These are phyloP conservation scores for Calonectria multiphialidica DNA, from an alignment of 2,329 filamentous ascomycete species.

Conservation along the genomic window DNA sequence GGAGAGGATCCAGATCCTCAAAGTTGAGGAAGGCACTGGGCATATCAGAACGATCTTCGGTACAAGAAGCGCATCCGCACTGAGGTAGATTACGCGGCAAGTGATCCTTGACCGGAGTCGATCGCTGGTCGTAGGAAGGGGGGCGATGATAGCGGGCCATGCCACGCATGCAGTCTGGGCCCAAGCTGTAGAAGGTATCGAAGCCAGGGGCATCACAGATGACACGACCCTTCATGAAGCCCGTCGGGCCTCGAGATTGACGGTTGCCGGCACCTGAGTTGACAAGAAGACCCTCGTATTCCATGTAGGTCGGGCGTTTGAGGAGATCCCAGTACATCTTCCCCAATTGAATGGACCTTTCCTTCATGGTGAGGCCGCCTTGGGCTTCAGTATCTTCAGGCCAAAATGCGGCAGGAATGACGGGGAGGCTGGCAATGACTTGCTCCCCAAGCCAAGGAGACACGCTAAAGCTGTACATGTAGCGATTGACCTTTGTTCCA, in stretches of 20 bases:
- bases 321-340: conserved; percentile 61
- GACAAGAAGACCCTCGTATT: conserved; percentile 58
- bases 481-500: conserved; percentile 50
- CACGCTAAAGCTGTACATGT: conserved; percentile 52
- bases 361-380: conserved; percentile 47
- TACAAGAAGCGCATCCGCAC: conserved; percentile 57
- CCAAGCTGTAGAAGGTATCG: conserved; percentile 47
- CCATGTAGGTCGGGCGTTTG: conserved; percentile 59
- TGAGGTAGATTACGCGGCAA: conserved; percentile 55
- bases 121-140: conserved; percentile 22
- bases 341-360: conserved; percentile 56
- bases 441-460: conserved; percentile 58
- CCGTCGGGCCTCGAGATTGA: conserved; percentile 46
- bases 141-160: conserved; percentile 28
- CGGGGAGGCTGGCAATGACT: conserved; percentile 53
- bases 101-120: conserved; percentile 45
- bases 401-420: conserved; percentile 59
- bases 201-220: conserved; percentile 58
- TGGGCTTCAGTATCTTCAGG: conserved; percentile 50
- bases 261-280: conserved; percentile 43
- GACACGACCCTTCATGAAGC: conserved; percentile 55
- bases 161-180: conserved; percentile 38
- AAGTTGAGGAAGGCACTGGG: conserved; percentile 54
- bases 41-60: conserved; percentile 29
- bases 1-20: conserved; percentile 53